phyloP scores from a whole-genome alignment of 768 basidiomycete genomes.

The Psilocybe cyanescens region DNA sequence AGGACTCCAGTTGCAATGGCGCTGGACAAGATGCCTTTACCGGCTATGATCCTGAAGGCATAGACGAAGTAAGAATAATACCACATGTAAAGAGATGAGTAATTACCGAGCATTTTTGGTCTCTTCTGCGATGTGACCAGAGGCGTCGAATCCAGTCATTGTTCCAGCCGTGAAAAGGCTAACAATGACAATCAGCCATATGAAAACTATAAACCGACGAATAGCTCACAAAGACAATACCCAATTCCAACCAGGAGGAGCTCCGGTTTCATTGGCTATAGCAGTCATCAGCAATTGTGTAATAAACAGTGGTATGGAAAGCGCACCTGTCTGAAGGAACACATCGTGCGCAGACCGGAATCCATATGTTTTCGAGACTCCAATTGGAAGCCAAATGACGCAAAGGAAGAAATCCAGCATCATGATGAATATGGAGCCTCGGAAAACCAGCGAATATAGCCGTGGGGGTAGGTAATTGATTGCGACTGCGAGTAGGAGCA shows the following conservation, averaged over 20 bases:
- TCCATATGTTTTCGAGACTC: slow-evolving; percentile 87
- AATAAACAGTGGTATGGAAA: neutral
- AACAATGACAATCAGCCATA: neutral
- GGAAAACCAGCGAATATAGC: slow-evolving; percentile 78
- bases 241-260: slow-evolving; percentile 91
- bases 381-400: slow-evolving; percentile 91
- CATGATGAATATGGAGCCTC: slow-evolving; percentile 71
- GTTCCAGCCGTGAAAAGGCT: slow-evolving; percentile 89
- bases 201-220: neutral
- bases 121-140: slow-evolving; percentile 88
- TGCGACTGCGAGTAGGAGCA: slow-evolving; percentile 71
- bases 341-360: slow-evolving; percentile 85
- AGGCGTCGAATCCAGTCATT: slow-evolving; percentile 89
- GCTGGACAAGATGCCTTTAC: slow-evolving; percentile 80
- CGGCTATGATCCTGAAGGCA: slow-evolving; percentile 66
- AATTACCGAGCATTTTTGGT: slow-evolving; percentile 76
- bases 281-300: neutral
- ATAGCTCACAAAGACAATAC: slow-evolving; percentile 73
- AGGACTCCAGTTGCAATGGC: slow-evolving; percentile 78
- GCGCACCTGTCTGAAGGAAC: slow-evolving; percentile 78
- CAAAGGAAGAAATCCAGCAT: slow-evolving; percentile 89
- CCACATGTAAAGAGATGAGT: neutral
- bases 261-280: slow-evolving; percentile 87
- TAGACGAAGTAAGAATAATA: neutral
- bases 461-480: slow-evolving; percentile 87